These are phyloP conservation scores for Fraxinus excelsior DNA, from an alignment of 257 asterid genomes.

Conservation along the genomic window DNA sequence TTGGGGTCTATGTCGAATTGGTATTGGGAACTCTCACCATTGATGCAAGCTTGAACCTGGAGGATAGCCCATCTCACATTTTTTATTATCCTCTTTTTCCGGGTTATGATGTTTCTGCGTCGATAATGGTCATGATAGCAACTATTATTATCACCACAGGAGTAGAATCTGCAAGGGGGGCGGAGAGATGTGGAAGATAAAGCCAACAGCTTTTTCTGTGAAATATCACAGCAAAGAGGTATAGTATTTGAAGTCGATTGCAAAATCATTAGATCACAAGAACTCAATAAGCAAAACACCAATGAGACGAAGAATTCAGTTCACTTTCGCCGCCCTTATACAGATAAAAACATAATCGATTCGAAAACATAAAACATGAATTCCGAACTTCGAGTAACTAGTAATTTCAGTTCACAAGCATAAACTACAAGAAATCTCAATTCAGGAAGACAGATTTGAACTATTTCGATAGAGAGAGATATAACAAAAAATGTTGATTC, in stretches of 20 bases:
- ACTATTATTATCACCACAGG: conserved; percentile 25
- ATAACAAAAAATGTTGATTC: conserved; percentile 13
- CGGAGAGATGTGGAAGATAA: conserved; percentile 32
- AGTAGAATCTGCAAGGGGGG: conserved; percentile 38
- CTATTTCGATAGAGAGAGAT: no score
- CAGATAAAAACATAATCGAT: background rate
- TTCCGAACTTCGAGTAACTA: conserved; percentile 7
- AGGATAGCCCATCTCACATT: conserved; percentile 49
- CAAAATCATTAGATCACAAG: conserved; percentile 56
- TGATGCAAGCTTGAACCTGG: conserved; percentile 47
- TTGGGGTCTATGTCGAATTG: conserved; percentile 27
- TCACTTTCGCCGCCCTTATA: background rate
- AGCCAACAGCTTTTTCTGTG: conserved; percentile 30
- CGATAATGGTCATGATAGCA: conserved; percentile 14
- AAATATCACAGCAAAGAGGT: conserved; percentile 37
- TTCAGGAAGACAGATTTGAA: background rate
- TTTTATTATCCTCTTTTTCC: conserved; percentile 3
- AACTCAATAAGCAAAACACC: conserved; percentile 22
- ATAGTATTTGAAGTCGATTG: conserved; percentile 39
- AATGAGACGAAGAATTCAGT: conserved; percentile 20
- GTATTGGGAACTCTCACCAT: conserved; percentile 49
- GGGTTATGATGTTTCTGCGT: conserved; percentile 15
- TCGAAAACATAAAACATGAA: conserved; percentile 50
- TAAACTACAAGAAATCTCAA: background rate
- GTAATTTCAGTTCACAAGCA: conserved; percentile 6